phyloP scores from a whole-genome alignment of 1,139 yeast genomes.

The Magnusiomyces ingens region DNA sequence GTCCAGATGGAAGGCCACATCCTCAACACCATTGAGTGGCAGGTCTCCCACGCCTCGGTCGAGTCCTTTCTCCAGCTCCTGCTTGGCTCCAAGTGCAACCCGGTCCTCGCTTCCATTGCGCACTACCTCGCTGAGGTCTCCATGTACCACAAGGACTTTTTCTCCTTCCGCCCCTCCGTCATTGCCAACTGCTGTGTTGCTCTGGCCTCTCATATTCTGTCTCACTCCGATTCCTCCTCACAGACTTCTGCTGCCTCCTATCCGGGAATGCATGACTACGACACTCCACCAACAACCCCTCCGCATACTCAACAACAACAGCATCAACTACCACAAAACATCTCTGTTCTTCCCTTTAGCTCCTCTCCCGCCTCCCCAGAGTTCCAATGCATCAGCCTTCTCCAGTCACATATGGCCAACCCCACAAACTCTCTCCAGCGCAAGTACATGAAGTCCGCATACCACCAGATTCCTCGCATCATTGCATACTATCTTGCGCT shows the following conservation, averaged over 20 bases:
- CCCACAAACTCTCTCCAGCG: conserved; percentile 35
- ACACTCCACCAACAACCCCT: background rate
- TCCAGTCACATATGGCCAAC: conserved; percentile 31
- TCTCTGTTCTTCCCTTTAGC: conserved; percentile 5
- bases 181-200: conserved; percentile 65
- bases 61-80: conserved; percentile 33
- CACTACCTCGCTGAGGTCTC: conserved; percentile 75
- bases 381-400: conserved; percentile 19
- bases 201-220: conserved; percentile 64
- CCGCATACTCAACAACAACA: too few relatives aligned
- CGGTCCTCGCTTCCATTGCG: conserved; percentile 33
- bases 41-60: conserved; percentile 52
- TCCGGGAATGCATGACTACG: background rate
- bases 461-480: conserved; percentile 28
- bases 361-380: conserved; percentile 10
- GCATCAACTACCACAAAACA: background rate
- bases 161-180: conserved; percentile 53
- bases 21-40: conserved; percentile 79
- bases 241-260: too few relatives aligned
- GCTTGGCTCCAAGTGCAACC: conserved; percentile 22
- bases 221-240: conserved; percentile 21
- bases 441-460: conserved; percentile 31
- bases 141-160: conserved; percentile 61
- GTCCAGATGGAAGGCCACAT: conserved; percentile 95
- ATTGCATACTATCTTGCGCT: conserved; percentile 22